Evolutionary conservation across 163 green algal genomes (phyloP), one percentile per base, ranked within the genome.

Genomic region (Volvox carteri): DNA sequence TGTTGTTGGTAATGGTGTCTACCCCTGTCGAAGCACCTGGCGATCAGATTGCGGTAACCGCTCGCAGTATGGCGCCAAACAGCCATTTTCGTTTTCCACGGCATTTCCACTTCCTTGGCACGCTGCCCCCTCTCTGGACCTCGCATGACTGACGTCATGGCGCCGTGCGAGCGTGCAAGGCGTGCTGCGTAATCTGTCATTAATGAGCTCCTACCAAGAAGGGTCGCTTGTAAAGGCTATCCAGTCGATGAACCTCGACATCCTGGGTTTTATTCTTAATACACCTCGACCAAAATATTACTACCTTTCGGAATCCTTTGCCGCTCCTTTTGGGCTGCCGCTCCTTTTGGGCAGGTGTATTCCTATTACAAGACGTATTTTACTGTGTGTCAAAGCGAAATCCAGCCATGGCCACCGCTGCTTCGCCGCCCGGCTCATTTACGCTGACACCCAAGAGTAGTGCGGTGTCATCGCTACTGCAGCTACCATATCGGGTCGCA

Each of bases 361-460:
- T 37, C 62, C 16, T 12, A 73, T 16, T 73, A 21, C 4, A 42
- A 73, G n/a, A 73, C 28, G 11, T 8, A 41, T 73, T 33, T 28
- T 8, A 41, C 62, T 28, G 7, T 65, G 54, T 33, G 62, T 28
- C 37, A 28, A 37, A 33, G 28, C 8, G 23, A 30, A 73, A 28
- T 65, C n/a, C n/a, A 65, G 54, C 54, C 28, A 87, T 79, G 81
- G 65, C 81, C 65, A 56, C 14, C 65, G 65, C 81, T 25, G 46
- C 65, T 1, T 28, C 12, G 14, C 62, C 81, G 33, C 81, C 65
- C 21, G 81, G 7, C 33, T 79, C 65, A 44, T 79, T 87, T 46
- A 65, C 62, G 23, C 41, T 77, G 6, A 23, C 23, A 30, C 62
- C 44, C 28, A 46, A 86, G 79, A 1, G 21, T 37, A 16, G 28